phyloP scores from a whole-genome alignment of 257 asterid genomes.

The Solanum dulcamara region DNA sequence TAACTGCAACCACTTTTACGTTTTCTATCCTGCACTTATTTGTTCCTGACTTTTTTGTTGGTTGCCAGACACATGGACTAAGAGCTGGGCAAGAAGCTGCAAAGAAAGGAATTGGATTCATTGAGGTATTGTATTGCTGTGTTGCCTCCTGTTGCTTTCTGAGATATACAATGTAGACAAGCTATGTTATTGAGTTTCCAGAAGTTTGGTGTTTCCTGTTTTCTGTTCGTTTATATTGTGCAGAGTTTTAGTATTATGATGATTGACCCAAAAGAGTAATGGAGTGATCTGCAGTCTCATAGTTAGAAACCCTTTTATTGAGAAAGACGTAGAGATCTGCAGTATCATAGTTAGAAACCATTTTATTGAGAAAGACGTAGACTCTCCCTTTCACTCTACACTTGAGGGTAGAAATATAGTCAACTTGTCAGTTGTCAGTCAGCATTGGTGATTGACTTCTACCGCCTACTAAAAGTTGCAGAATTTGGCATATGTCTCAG shows the following conservation, averaged over 20 bases:
- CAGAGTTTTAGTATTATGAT: neutral
- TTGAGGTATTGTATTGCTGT: constrained; percentile 45
- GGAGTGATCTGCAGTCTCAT: neutral
- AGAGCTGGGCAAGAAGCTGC: constrained; percentile 71
- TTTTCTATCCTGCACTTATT: neutral
- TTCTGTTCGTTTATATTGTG: neutral
- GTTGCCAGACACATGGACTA: constrained; percentile 80
- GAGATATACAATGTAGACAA: neutral
- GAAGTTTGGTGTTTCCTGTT: neutral
- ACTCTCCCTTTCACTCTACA: neutral
- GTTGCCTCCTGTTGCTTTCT: neutral
- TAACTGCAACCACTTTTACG: neutral
- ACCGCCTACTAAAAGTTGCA: neutral
- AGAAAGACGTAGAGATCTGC: neutral
- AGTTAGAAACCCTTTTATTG: neutral
- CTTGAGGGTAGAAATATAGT: neutral
- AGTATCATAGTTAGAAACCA: neutral
- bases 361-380: neutral
- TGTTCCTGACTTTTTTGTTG: neutral
- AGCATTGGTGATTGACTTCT: neutral
- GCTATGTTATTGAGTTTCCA: neutral
- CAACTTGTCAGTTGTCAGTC: neutral
- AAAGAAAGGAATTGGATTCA: constrained; percentile 64
- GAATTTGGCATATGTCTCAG: neutral
- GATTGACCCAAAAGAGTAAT: neutral